phyloP scores from a whole-genome alignment of 2,329 filamentous ascomycete genomes.

The Metarhizium sp. region DNA sequence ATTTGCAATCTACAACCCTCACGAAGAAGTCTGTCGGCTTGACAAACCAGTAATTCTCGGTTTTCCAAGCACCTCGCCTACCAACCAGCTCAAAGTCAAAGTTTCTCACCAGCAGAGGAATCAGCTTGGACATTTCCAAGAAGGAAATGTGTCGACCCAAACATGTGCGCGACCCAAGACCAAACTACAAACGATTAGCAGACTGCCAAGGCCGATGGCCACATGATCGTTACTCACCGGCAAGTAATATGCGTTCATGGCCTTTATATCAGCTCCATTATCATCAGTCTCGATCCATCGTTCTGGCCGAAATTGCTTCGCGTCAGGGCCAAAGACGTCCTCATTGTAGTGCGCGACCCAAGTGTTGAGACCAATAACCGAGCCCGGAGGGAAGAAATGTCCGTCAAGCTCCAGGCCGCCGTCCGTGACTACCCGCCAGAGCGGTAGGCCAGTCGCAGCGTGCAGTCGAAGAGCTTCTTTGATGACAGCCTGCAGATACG shows the following conservation, averaged over 20 bases:
- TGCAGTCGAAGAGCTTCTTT: slow-evolving; percentile 44
- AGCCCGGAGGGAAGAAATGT: too few species aligned
- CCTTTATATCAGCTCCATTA: slow-evolving; percentile 11
- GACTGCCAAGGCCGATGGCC: too few species aligned
- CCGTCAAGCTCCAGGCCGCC: too few species aligned
- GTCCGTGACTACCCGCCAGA: too few species aligned
- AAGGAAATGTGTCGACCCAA: slow-evolving; percentile 32
- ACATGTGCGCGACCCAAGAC: slow-evolving; percentile 30
- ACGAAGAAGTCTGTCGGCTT: slow-evolving; percentile 31
- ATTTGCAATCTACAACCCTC: slow-evolving; percentile 2
- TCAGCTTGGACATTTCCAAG: slow-evolving; percentile 32
- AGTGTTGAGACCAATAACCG: too few species aligned
- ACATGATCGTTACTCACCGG: slow-evolving; percentile 12
- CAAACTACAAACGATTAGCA: slow-evolving; percentile 19
- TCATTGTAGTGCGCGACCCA: too few species aligned
- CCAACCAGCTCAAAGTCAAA: slow-evolving; percentile 22
- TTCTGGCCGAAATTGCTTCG: slow-evolving; percentile 12
- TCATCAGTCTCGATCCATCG: slow-evolving; percentile 25
- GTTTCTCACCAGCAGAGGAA: slow-evolving; percentile 26
- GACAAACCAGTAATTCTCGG: slow-evolving; percentile 32
- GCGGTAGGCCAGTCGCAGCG: slow-evolving; percentile 31
- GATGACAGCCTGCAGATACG: slow-evolving; percentile 44
- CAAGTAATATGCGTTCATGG: slow-evolving; percentile 21
- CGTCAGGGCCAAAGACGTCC: too few species aligned
- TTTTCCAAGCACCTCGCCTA: slow-evolving; percentile 18